Base-by-base conservation (phyloP, 106 monocot genomes). In the Dactylorhiza incarnata region DNA sequence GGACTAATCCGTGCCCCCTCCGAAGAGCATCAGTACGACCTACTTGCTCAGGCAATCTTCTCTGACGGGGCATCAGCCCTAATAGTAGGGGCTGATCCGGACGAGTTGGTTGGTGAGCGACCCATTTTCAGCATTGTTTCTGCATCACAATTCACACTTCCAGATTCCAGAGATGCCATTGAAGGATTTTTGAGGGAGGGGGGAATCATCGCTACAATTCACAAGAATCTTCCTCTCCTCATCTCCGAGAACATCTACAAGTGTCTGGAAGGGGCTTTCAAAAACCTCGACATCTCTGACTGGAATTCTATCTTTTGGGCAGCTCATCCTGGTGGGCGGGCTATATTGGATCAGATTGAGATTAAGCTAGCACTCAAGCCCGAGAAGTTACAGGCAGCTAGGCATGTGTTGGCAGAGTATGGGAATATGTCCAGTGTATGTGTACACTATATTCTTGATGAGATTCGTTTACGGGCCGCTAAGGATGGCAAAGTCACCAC, bases 321-420 rank as follows among this genome's bases (percentile, higher is more conserved):
- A n/a, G 49, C 52, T 5, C 82, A 82, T 50, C 77, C 77, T 5
- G 82, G 82, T 11, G 81, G 81, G 12, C 75, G 72, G 5, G 73
- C 73, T 9, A 78, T 82, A 24, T 23, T 83, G 15, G 78, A 83
- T 17, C 48, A 53, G 43, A 48, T 83, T 43, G 82, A 83, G 78
- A 52, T 43, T 0, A 74, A 44, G 56, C 43, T 78, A 51, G 63
- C 53, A 5, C 82, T 83, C 4, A 45, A 45, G 7, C 65, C 62
- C 2, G 53, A 74, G 10, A 78, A 73, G 66, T 25, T 78, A 5
- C 10, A 50, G 20, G 25, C 74, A 8, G 73, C 82, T 24, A 49
- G 78, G 44, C 69, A 78, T 8, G 49, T 83, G 17, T 61, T 83
- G 20, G 45, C 50, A 9, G 73, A 78, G 23, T 83, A 78, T 22